Evolutionary conservation across 495 filamentous ascomycete species (phyloP), one percentile per base, ranked within the genome.

Genomic region (Venustampulla echinocandica): DNA sequence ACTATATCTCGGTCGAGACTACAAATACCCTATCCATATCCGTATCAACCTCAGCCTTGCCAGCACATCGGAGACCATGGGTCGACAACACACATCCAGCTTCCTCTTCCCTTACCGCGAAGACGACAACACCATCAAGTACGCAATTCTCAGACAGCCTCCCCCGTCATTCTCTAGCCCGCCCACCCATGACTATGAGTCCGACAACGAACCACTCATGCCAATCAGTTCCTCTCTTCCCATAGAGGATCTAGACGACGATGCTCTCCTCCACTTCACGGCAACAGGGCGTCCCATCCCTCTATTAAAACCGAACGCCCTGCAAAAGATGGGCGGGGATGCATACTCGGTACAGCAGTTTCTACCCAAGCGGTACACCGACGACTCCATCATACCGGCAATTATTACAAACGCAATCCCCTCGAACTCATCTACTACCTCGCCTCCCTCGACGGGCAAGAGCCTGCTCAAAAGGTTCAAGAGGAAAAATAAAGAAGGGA

Each of bases 321-420:
- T 50, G 4, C 11, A 33, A 18, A 37, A 27, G 10, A 6, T 46
- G 10, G 36, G 27, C 14, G 37, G 36, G 24, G 30, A 52, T n/a
- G 40, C 47, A 32, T 52, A 39, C 17, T 23, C 18, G 2, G 15
- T 44, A 6, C 48, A 48, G 1, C 47, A 48, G 14, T 15, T 48
- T 7, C 37, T 56, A 10, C 48, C 49, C 11, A 41, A 42, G 15
- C 27, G 39, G 11, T 57, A 51, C 24, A 53, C 54, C 5, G 54
- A 57, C 24, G 54, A 57, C 19, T 39, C 35, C 13, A 50, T 57
- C 21, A 53, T 57, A 11, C 54, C 54, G 4, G 54, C 48, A 1
- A 53, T 53, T 17, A 23, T 57, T 4, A 39, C 37, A 24, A 42
- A 43, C 18, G 46, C 53, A n/a, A 50, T 51, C 5, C 48, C 53